Percentiles rank a stretch among this genome's conserved stretches.
phyloP scores from a whole-genome alignment of 1,139 yeast genomes.

The Wickerhamiella pararugosa region DNA sequence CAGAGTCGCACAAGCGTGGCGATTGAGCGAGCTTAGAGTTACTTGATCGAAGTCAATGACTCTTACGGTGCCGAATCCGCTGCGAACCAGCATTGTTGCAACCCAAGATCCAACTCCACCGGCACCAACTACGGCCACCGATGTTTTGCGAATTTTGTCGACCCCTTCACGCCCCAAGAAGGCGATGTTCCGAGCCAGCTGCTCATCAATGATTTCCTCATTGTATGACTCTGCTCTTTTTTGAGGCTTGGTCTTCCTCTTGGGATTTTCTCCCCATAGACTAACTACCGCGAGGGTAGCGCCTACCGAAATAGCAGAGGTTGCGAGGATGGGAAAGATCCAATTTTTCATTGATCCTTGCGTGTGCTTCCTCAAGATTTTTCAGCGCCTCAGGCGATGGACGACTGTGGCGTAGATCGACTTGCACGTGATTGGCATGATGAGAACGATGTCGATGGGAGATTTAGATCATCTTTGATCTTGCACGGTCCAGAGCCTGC shows the following conservation, averaged over 20 bases:
- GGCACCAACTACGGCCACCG: conserved; percentile 84
- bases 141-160: conserved; percentile 54
- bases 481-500: no score
- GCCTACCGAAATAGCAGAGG: conserved; percentile 1
- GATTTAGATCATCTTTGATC: not conserved
- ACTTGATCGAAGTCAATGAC: conserved; percentile 94
- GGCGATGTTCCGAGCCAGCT: conserved; percentile 83
- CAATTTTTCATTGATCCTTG: conserved; percentile 1
- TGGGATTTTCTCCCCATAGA: not conserved
- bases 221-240: not conserved
- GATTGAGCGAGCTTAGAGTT: conserved; percentile 72
- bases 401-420: conserved; percentile 3
- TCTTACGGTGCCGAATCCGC: conserved; percentile 68
- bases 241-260: not conserved
- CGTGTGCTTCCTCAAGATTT: not conserved
- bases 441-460: not conserved
- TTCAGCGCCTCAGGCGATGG: conserved; percentile 3
- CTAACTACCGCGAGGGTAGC: conserved; percentile 1
- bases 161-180: conserved; percentile 79
- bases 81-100: conserved; percentile 77
- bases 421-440: not conserved
- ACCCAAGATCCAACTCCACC: conserved; percentile 99
- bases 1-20: conserved; percentile 86
- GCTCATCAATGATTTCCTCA: conserved; percentile 73
- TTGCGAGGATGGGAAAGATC: not conserved